Base-by-base conservation (phyloP, 768 basidiomycete genomes). In the Podaxis sp. region DNA sequence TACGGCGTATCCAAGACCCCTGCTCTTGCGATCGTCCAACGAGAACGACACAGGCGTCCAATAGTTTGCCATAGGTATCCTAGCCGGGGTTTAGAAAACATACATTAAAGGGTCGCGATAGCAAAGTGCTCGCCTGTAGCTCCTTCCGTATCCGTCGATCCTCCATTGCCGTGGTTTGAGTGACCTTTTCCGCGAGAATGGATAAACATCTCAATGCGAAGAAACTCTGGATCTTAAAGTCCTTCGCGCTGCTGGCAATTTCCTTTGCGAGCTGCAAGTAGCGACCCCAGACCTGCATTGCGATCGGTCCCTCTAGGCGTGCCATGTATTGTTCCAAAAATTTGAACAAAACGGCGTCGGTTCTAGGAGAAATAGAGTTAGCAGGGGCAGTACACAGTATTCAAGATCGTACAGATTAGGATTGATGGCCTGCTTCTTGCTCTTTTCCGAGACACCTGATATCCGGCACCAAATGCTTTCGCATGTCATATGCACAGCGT, bases 111-210 rank as follows among this genome's bases (percentile, higher is more conserved):
- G n/a, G 37, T 16, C 27, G 6, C 1, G 18, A 23, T 40, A 46
- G 14, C 5, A 14, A 27, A 28, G 13, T 14, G 56, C 63, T 16
- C 63, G 87, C 90, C 79, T 96, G 94, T 9, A 98, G 76, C 59
- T 99, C 97, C 69, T 93, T 91, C 25, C 92, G 85, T 57, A 95
- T 75, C 40, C 91, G 82, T 23, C 86, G 82, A 72, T 99, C 97
- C 61, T 98, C 96, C 73, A 96, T 82, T 0, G 93, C 93, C 4
- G 90, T 87, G 0, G 95, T 98, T 68, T 94, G 93, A 1, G 88
- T 85, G 36, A 95, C 76, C 69, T 94, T 93, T 63, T 92, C 91
- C 0, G 90, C 86, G 18, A 96, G 71, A 1, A 88, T 81, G n/a
- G 83, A 83, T 40, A 93, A 73, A 71, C 91, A 93, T 93, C 87